These are phyloP conservation scores for Lyophyllum semitale DNA, from an alignment of 768 basidiomycete species.

Conservation along the genomic window DNA sequence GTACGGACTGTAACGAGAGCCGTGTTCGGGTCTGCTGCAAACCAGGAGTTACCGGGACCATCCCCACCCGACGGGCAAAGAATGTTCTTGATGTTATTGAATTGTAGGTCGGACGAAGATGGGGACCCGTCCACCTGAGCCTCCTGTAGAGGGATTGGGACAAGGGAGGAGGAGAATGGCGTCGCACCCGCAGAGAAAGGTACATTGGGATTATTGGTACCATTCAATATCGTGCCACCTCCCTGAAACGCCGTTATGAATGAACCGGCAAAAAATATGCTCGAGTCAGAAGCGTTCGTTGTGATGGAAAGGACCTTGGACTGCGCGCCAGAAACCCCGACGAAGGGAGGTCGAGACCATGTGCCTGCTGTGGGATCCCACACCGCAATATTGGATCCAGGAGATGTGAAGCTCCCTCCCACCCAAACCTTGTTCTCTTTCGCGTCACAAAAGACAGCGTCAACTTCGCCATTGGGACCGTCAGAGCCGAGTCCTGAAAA, in stretches of 20 bases:
- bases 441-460: conserved; percentile 76
- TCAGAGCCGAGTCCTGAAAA: conserved; percentile 66
- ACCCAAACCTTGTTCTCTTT: conserved; percentile 71
- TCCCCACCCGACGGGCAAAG: conserved; percentile 87
- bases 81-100: conserved; percentile 64
- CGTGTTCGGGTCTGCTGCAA: conserved; percentile 67
- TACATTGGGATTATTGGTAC: conserved; percentile 82
- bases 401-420: conserved; percentile 74
- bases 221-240: conserved; percentile 48
- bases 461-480: conserved; percentile 77
- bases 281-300: conserved; percentile 66
- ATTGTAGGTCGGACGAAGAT: conserved; percentile 59
- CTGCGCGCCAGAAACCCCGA: conserved; percentile 72
- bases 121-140: conserved; percentile 62
- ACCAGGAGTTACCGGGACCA: conserved; percentile 83
- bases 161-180: conserved; percentile 87
- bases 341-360: conserved; percentile 83
- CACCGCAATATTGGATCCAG: conserved; percentile 66
- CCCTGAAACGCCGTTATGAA: conserved; percentile 78
- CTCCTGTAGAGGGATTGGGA: conserved; percentile 69
- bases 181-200: conserved; percentile 82
- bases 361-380: conserved; percentile 63
- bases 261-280: conserved; percentile 86
- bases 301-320: conserved; percentile 76
- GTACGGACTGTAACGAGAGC: conserved; percentile 78